A percentile compares a stretch with the other conserved stretches of the same genome.
Evolutionary conservation across 257 asterid species (phyloP).

Genomic region (Ocimum tenuiflorum): DNA sequence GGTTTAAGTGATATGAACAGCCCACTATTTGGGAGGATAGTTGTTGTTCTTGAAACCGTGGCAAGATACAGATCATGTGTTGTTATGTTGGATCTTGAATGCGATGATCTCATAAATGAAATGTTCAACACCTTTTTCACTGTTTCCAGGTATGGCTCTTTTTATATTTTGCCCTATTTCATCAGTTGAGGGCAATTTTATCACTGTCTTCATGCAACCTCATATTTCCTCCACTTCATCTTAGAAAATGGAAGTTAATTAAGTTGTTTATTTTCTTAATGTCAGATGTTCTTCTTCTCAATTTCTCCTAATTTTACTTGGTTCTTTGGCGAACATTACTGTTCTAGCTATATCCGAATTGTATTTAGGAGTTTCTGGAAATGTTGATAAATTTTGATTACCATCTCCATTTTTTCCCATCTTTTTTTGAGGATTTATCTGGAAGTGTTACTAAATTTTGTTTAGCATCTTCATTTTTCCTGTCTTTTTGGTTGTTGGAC

Average conservation of each 20-base stretch:
- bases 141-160: conserved; percentile 61
- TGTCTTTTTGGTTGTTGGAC: too few relatives aligned
- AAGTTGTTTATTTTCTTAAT: not conserved
- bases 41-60: conserved; percentile 82
- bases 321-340: not conserved
- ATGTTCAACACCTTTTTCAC: conserved; percentile 74
- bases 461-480: too few relatives aligned
- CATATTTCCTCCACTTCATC: conserved; percentile 1
- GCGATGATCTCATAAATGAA: conserved; percentile 82
- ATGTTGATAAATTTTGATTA: too few relatives aligned
- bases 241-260: conserved; percentile 1
- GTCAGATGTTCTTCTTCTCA: not conserved
- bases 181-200: conserved; percentile 8
- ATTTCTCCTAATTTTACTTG: not conserved
- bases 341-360: not conserved
- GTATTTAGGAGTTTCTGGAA: not conserved
- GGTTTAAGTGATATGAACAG: conserved; percentile 70
- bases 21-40: conserved; percentile 87
- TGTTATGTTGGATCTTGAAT: conserved; percentile 97
- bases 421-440: too few relatives aligned
- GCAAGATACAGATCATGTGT: conserved; percentile 95
- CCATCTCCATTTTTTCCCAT: too few relatives aligned
- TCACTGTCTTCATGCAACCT: conserved; percentile 1
- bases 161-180: conserved; percentile 3
- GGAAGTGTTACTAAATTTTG: too few relatives aligned